Evolutionary conservation across 2,329 filamentous ascomycete genomes (phyloP).

Genomic region (Biscogniauxia mediterranea): DNA sequence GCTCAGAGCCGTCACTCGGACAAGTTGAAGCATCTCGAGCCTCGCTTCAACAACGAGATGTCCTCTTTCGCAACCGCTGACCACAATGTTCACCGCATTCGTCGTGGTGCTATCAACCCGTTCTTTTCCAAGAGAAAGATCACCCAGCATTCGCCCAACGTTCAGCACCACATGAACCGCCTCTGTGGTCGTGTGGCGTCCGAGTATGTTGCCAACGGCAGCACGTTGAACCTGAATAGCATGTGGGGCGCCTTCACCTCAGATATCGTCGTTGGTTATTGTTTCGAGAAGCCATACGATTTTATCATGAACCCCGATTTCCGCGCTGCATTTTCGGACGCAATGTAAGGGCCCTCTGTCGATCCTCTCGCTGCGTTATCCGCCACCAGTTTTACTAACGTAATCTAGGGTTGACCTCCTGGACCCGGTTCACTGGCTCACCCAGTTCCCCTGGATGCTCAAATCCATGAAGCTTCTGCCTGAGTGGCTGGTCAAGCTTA

Average conservation of each 20-base stretch:
- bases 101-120: conserved; percentile 12
- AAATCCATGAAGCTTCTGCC: neutral
- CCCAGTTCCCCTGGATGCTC: neutral
- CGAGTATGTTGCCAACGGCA: conserved; percentile 9
- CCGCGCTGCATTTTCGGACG: neutral
- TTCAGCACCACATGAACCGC: conserved; percentile 3
- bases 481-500: neutral
- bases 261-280: neutral
- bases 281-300: neutral
- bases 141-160: neutral
- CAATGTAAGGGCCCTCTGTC: neutral
- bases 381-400: neutral
- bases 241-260: neutral
- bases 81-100: conserved; percentile 8
- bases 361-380: conserved; percentile 1
- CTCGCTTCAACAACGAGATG: conserved; percentile 5
- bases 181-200: neutral
- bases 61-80: conserved; percentile 13
- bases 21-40: conserved; percentile 2
- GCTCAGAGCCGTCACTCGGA: neutral
- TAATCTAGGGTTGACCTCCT: neutral
- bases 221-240: neutral
- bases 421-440: neutral
- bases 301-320: neutral
- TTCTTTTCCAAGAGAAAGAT: conserved; percentile 30